A percentile compares a stretch with the other conserved stretches of the same genome.
phyloP scores from a whole-genome alignment of 2,329 filamentous ascomycete genomes.

The Alternaria brassicae region DNA sequence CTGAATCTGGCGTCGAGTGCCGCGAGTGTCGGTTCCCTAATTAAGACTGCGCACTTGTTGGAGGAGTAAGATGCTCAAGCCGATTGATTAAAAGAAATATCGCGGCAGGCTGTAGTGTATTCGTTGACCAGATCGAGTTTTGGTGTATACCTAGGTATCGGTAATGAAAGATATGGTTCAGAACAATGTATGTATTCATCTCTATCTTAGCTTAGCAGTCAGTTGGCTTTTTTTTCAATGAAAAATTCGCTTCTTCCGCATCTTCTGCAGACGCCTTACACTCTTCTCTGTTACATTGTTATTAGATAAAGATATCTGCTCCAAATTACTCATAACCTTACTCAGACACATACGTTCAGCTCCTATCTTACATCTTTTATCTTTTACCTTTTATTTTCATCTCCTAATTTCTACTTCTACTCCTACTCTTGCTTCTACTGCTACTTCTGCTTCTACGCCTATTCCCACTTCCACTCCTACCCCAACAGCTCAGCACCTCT shows the following conservation, averaged over 20 bases:
- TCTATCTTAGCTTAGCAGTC: neutral
- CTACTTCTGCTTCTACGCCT: no score
- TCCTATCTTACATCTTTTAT: no score
- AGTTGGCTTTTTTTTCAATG: neutral
- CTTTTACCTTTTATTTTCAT: no score
- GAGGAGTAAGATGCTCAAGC: neutral
- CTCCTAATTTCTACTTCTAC: no score
- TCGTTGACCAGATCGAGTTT: neutral
- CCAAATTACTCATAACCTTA: no score
- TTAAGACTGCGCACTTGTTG: neutral
- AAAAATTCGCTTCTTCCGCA: no score
- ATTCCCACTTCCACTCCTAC: neutral
- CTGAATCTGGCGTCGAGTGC: neutral
- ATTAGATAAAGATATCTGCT: no score
- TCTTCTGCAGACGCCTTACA: no score
- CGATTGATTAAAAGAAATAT: neutral
- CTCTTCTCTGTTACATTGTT: no score
- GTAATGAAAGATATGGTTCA: neutral
- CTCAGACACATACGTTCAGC: no score
- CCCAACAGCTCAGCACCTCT: neutral
- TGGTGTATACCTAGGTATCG: neutral
- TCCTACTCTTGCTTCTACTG: no score
- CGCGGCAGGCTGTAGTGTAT: neutral
- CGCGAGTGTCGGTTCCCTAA: constrained; percentile 11
- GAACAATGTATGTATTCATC: neutral